Evolutionary conservation across 2,329 filamentous ascomycete species (phyloP), one percentile per base, ranked within the genome.

Genomic region (Colletotrichum trifolii): DNA sequence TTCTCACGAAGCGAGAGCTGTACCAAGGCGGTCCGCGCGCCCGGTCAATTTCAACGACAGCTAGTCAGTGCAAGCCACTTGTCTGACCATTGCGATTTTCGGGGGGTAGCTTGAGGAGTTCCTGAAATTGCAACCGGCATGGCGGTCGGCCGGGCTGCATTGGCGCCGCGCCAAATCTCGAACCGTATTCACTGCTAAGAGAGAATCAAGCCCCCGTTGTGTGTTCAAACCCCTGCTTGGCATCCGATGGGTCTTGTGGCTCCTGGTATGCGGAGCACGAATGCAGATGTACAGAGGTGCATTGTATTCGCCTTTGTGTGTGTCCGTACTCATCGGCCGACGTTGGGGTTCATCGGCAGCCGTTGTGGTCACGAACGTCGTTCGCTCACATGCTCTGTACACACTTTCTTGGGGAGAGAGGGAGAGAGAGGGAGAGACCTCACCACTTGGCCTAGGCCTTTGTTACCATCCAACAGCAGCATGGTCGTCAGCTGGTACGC

Each of bases 11-110:
- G 40, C 56, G 17, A 12, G 40, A 45, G 47, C 40, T 33, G 42
- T 12, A 33, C 46, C 17, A 49, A 45, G 48, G 47, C 58, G 58
- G 59, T 66, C 58, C 63, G 58, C 45, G 63, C 52, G 52, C 58
- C 63, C 59, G 63, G 33, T 66, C 46, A 63, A 47, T 54, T 47
- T 54, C 46, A 63, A 66, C 63, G 63, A 66, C 63, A 62, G 53
- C 58, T 57, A 66, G 59, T 54, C 63, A 57, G 52, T 38, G 47
- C 25, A 63, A 63, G 63, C 63, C 63, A 66, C 47, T 57, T 66
- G 63, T 66, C 63, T 63, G 63, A 57, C 63, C 63, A 66, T 66
- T 48, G 59, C 35, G 35, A 47, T 47, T 48, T 59, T 46, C 49
- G 47, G 59, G 53, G 52, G 25, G 25, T 25, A 25, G 25, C 25